These are phyloP conservation scores for Crithidia thermophila DNA, from an alignment of 208 protist species.

Conservation along the genomic window DNA sequence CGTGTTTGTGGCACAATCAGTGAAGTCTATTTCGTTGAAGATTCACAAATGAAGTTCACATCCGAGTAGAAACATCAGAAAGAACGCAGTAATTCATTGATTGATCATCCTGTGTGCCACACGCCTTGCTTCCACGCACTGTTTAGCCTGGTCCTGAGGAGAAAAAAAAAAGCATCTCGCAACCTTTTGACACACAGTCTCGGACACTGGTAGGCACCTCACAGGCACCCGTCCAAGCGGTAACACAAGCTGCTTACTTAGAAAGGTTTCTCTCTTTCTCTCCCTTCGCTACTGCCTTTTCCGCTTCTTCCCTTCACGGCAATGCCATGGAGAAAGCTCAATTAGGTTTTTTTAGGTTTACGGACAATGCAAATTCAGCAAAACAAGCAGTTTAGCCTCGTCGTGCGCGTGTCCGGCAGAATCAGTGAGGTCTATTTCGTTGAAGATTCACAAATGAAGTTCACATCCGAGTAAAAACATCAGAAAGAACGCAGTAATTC, in stretches of 20 bases:
- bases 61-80: constrained; percentile 18
- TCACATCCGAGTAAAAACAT: constrained; percentile 13
- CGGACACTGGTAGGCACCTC: constrained; percentile 38
- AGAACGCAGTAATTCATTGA: constrained; percentile 40
- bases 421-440: constrained; percentile 24
- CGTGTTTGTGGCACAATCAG: no score
- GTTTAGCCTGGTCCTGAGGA: no score
- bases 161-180: constrained; percentile 66
- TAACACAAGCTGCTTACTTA: constrained; percentile 76
- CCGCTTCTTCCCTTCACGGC: neutral
- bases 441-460: constrained; percentile 27
- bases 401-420: no score
- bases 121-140: no score
- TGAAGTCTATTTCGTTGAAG: constrained; percentile 25
- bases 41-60: constrained; percentile 24
- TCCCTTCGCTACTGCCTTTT: neutral
- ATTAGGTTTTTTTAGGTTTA: no score
- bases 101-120: constrained; percentile 29
- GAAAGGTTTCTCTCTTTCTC: neutral
- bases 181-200: constrained; percentile 81
- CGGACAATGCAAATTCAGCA: no score
- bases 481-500: constrained; percentile 43
- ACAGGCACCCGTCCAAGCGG: constrained; percentile 37
- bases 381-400: no score
- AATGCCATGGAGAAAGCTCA: neutral